Conservation (phyloP, 352 stramenopile genomes). For the Phytophthora ramorum region DNA sequence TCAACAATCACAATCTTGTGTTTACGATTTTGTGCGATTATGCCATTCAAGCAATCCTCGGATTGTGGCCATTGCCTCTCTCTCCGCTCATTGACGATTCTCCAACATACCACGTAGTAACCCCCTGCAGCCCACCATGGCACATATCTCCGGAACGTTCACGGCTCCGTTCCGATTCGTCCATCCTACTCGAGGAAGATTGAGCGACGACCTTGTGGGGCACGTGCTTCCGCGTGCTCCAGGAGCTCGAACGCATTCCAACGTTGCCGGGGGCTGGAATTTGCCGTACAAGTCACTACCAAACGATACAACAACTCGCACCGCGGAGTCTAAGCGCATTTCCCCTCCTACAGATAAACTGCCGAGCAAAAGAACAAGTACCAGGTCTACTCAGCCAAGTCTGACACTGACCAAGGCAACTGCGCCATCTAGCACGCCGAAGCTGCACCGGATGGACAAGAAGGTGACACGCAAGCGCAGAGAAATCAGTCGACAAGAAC, state of each 20-base stretch:
- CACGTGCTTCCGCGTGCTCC: constrained; percentile 1
- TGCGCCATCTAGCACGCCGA: too few relatives aligned
- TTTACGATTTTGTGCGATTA: not conserved
- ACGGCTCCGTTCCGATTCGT: not conserved
- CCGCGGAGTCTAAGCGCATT: not conserved
- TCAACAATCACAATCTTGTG: not conserved
- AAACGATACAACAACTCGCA: not conserved
- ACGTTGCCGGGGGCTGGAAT: not conserved
- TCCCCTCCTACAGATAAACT: too few relatives aligned
- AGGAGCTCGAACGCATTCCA: not conserved
- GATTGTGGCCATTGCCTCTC: not conserved
- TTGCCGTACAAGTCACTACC: not conserved
- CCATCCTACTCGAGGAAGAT: not conserved
- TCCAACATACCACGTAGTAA: not conserved
- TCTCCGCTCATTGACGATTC: not conserved
- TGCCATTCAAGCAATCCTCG: not conserved
- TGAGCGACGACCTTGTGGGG: constrained; percentile 7
- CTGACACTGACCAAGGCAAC: too few relatives aligned
- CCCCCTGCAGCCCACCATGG: not conserved
- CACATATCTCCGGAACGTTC: not conserved
- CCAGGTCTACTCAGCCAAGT: too few relatives aligned
- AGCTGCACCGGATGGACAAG: not conserved
- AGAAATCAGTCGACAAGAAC: constrained; percentile 9
- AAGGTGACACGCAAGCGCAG: constrained; percentile 4
- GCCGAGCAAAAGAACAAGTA: too few relatives aligned